These are phyloP conservation scores for Gilbertella persicaria DNA, from an alignment of 371 early-diverging fungal species.

Conservation along the genomic window DNA sequence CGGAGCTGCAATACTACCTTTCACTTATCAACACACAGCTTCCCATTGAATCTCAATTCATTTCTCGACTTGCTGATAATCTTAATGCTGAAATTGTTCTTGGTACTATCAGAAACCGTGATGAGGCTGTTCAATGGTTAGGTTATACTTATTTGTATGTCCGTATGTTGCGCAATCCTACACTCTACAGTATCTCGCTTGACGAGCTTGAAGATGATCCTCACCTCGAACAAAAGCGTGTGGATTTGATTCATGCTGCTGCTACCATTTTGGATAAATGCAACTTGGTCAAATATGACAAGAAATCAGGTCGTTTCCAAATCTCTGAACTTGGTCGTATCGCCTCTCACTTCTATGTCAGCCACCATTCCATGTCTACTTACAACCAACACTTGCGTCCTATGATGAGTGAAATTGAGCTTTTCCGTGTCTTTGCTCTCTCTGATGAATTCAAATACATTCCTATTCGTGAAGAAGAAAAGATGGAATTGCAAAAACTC, in stretches of 20 bases:
- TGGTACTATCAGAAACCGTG: conserved; percentile 86
- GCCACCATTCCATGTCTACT: conserved; percentile 86
- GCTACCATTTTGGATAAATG: conserved; percentile 84
- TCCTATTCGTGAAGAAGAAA: conserved; percentile 96
- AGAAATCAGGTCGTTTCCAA: conserved; percentile 84
- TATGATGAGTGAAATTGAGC: conserved; percentile 88
- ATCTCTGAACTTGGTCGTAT: conserved; percentile 95
- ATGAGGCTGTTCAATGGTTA: conserved; percentile 97
- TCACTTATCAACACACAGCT: conserved; percentile 92
- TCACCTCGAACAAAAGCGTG: conserved; percentile 82
- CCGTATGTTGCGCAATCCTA: conserved; percentile 91
- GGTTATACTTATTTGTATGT: conserved; percentile 97
- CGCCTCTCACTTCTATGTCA: conserved; percentile 94
- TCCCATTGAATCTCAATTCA: conserved; percentile 97
- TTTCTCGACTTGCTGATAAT: conserved; percentile 86
- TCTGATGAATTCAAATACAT: conserved; percentile 95
- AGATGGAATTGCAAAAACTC: conserved; percentile 88
- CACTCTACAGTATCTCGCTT: conserved; percentile 75
- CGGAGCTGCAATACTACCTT: conserved; percentile 93
- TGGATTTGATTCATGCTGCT: conserved; percentile 90
- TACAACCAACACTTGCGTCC: conserved; percentile 94
- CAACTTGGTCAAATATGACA: conserved; percentile 91
- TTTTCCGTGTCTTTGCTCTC: conserved; percentile 88
- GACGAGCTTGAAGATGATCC: conserved; percentile 84
- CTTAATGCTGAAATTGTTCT: conserved; percentile 98